Conservation (phyloP, 495 filamentous ascomycete genomes). For the Alectoria sarmentosa region DNA sequence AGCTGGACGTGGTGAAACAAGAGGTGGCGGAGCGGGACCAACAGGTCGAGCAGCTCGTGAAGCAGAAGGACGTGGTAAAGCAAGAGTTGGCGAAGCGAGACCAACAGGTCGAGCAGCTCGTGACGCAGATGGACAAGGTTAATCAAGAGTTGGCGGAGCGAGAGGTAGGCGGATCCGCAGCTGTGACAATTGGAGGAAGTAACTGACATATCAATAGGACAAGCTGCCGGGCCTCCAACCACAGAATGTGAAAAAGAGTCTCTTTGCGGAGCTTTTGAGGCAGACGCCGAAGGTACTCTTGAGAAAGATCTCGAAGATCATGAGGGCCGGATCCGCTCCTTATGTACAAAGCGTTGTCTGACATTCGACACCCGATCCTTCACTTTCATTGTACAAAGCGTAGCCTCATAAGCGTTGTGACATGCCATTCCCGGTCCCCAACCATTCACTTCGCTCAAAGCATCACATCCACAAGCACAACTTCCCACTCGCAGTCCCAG, state of each 20-base stretch:
- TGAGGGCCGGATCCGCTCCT: background rate
- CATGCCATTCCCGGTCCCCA: background rate
- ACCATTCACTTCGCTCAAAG: background rate
- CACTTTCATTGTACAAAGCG: slow-evolving; percentile 1
- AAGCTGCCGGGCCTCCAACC: background rate
- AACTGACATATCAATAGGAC: background rate
- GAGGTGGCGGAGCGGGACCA: background rate
- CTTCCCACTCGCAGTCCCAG: slow-evolving; percentile 89
- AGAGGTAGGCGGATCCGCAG: background rate
- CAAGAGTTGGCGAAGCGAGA: background rate
- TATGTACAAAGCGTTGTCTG: background rate
- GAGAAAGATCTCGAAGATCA: background rate
- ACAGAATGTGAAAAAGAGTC: background rate
- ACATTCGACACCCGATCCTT: background rate
- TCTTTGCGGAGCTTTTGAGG: background rate
- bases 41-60: background rate
- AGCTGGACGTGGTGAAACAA: background rate
- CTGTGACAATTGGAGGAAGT: background rate
- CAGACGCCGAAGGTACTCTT: background rate
- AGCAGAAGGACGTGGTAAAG: background rate
- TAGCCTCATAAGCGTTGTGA: background rate
- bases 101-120: background rate
- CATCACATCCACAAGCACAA: slow-evolving; percentile 79
- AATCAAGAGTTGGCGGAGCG: background rate
- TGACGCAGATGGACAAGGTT: background rate